Evolutionary conservation across 2,329 filamentous ascomycete species (phyloP), one percentile per base, ranked within the genome.

Genomic region (Cercospora zeae-maydis): DNA sequence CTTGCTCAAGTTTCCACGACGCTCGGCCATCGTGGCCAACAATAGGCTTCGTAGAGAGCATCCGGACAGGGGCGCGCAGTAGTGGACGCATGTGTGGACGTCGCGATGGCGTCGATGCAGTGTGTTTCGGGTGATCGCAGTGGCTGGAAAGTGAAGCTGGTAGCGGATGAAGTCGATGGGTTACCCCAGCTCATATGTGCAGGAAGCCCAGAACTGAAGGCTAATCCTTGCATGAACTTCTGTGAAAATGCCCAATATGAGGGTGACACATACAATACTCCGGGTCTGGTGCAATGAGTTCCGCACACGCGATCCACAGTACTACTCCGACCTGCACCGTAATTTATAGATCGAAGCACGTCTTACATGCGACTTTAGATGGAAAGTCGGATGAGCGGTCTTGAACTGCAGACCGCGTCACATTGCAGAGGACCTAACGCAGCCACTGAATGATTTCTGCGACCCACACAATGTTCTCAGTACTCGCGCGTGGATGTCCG

Each of bases 141-240:
- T 59, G 30, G 45, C 45, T 52, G 57, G 57, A 49, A 59, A 27
- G 33, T 52, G 45, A 59, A 34, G 57, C 45, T 59, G 47, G 57
- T 24, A 27, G n/a, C 8, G 34, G 57, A 11, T 59, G 57, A 33
- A 53, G 33, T 34, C 36, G 57, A 52, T 59, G 31, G 57, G 34
- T 24, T 52, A 59, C 57, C 57, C 57, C 33, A 59, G 57, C 57
- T 53, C 24, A 52, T 53, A 59, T 59, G 47, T 59, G 13, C 36
- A 45, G 31, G 33, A 59, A 52, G 57, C 47, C 57, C 45, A 59
- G 45, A 53, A 14, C 1, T 34, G 31, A 39, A 30, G 45, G 57
- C 45, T 27, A 24, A 53, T 52, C 57, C 57, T 45, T 52, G 57
- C 47, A 36, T 27, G 57, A 39, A 52, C 13, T 34, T 21, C 31